Conservation (phyloP, 2,329 filamentous ascomycete genomes). For the Hymenoscyphus repandus region DNA sequence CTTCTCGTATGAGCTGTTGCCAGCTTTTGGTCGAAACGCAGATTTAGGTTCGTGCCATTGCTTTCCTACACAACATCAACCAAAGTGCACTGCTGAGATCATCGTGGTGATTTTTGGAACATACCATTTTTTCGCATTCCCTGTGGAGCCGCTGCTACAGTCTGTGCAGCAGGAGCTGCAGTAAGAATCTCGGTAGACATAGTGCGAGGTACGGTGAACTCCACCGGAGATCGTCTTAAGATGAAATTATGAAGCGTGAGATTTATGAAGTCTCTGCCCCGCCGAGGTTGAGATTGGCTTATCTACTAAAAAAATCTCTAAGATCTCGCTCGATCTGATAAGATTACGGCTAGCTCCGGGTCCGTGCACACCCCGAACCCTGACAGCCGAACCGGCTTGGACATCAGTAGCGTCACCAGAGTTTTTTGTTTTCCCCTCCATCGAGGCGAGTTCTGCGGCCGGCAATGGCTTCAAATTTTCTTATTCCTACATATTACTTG, state of each 20-base stretch:
- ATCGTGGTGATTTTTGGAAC: neutral
- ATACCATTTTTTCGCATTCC: conserved; percentile 83
- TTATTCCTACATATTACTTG: neutral
- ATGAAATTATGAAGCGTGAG: neutral
- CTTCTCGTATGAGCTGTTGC: conserved; percentile 74
- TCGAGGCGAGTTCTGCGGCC: neutral
- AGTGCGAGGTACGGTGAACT: neutral
- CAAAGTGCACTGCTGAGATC: neutral
- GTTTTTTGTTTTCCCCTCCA: neutral
- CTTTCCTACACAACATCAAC: conserved; percentile 60
- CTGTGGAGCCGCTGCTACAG: conserved; percentile 7
- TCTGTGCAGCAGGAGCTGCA: conserved; percentile 2
- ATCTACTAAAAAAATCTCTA: neutral
- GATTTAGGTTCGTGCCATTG: conserved; percentile 85
- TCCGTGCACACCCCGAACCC: neutral
- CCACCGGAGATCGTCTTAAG: neutral
- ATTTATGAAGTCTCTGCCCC: neutral
- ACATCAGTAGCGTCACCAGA: neutral
- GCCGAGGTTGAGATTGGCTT: conserved; percentile 4
- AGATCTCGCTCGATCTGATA: conserved; percentile 8
- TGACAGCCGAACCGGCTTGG: neutral
- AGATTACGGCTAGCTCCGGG: conserved; percentile 7
- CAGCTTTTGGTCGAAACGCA: conserved; percentile 76
- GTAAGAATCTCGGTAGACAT: conserved; percentile 24
- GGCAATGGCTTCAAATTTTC: too few relatives aligned